Percentiles rank a stretch among this genome's conserved stretches.
These are phyloP conservation scores for Strobilomyces confusus DNA, from an alignment of 768 basidiomycete genomes.

Conservation along the genomic window DNA sequence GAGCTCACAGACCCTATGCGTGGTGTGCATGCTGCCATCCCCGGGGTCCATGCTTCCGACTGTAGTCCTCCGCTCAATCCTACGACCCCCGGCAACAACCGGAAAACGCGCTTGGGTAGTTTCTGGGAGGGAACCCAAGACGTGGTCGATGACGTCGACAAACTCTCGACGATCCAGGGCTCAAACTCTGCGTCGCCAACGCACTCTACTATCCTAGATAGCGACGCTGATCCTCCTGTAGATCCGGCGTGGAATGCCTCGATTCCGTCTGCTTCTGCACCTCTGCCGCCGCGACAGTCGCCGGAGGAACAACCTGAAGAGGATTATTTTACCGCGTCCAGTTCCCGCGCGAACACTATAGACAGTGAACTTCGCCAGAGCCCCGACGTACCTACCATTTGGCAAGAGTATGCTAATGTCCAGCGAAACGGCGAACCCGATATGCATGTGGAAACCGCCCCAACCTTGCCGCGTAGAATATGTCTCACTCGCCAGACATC, in stretches of 20 bases:
- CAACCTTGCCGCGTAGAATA: conserved; percentile 48
- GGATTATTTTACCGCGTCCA: conserved; percentile 30
- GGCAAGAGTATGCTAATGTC: conserved; percentile 25
- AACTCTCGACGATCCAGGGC: conserved; percentile 22
- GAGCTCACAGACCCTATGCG: conserved; percentile 91
- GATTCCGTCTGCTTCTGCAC: conserved; percentile 12
- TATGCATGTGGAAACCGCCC: conserved; percentile 35
- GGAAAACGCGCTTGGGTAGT: conserved; percentile 56
- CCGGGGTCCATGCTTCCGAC: conserved; percentile 49
- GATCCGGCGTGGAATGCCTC: conserved; percentile 11
- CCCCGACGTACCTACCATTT: conserved; percentile 19
- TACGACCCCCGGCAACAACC: conserved; percentile 44
- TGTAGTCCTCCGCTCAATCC: conserved; percentile 35
- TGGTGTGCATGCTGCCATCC: conserved; percentile 61
- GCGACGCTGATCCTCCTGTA: background rate
- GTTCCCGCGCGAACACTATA: conserved; percentile 21
- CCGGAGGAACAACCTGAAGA: conserved; percentile 26
- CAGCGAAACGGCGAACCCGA: conserved; percentile 30
- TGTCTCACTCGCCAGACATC: conserved; percentile 61
- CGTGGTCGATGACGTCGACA: conserved; percentile 39
- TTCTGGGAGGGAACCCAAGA: conserved; percentile 81
- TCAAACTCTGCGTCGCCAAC: conserved; percentile 24
- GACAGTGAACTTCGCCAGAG: conserved; percentile 13
- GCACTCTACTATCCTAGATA: conserved; percentile 3
- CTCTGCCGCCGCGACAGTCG: conserved; percentile 19